These are phyloP conservation scores for Olyra latifolia DNA, from an alignment of 176 grass and related monocot species.

Conservation along the genomic window DNA sequence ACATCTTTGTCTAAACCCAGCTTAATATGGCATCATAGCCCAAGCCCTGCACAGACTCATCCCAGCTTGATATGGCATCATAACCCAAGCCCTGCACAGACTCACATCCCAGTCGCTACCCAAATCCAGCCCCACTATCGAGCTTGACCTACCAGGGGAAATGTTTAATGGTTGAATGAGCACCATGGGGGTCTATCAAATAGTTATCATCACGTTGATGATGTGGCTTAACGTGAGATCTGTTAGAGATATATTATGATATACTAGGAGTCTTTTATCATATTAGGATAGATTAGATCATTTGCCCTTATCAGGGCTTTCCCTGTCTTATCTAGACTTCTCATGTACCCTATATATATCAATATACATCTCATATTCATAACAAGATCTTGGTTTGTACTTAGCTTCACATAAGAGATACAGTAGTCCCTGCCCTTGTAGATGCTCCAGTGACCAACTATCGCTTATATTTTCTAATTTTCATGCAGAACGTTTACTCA, in stretches of 20 bases:
- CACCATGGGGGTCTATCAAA: background rate
- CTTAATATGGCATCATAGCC: background rate
- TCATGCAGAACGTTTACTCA: conserved; percentile 97
- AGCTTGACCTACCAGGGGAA: background rate
- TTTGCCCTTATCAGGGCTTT: no score
- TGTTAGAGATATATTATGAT: no score
- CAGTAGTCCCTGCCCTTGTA: background rate
- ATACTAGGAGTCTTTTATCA: no score
- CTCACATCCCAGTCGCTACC: background rate
- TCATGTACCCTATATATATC: no score
- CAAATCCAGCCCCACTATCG: background rate
- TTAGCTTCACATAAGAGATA: background rate
- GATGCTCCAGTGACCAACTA: background rate
- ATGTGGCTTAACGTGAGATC: background rate
- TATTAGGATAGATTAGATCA: no score
- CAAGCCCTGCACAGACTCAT: background rate
- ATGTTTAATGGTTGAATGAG: background rate
- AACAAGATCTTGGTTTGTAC: background rate
- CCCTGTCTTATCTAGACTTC: no score
- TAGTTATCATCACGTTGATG: background rate
- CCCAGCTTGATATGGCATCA: no score
- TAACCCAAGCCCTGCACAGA: no score
- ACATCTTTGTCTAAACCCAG: background rate
- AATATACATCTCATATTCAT: no score
- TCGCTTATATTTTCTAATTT: conserved; percentile 37